Evolutionary conservation across 257 asterid species (phyloP), one percentile per base, ranked within the genome.

Genomic region (Solanum pimpinellifolium): DNA sequence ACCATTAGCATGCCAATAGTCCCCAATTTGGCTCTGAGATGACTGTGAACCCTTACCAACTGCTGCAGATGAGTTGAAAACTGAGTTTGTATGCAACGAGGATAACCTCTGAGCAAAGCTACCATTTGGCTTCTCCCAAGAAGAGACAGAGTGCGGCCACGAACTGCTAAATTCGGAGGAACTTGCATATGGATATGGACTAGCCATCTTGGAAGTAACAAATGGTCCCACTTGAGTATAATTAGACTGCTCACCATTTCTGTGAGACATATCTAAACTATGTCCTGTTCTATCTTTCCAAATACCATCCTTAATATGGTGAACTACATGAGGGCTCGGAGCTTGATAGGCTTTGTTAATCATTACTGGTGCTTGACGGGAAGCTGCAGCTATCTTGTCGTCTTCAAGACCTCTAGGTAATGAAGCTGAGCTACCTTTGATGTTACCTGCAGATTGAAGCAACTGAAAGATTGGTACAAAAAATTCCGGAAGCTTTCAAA

Each of bases 81-180:
- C 87, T 25, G 98, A 88, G 86, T 85, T 83, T 27, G 86, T 59
- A 31, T 90, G 93, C 37, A 88, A 86, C n/a, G 92, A 87, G 73
- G 93, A 83, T 33, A 88, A 65, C 81, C 91, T 93, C 87, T 92
- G 96, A 78, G 93, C 76, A 88, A 92, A 90, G 90, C 92, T 86
- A 87, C 90, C 86, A 9, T 88, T 73, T n/a, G 97, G 91, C 86
- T 92, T 96, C 84, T 90, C 93, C 98, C 94, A 92, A 39, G 97
- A 86, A 13, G 95, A 85, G 85, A 89, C 92, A 15, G 93, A 52
- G 49, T 94, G 96, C 11, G 94, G 87, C 94, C 93, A 91, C 20
- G 94, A 88, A 87, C 91, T 88, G 69, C 92, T 66, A 70, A 86
- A 88, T 76, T 89, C 83, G 29, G 95, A 83, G 47, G 95, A 90